These are phyloP conservation scores for Rhizoctonia solani DNA, from an alignment of 1,284 basidiomycete species.

Conservation along the genomic window DNA sequence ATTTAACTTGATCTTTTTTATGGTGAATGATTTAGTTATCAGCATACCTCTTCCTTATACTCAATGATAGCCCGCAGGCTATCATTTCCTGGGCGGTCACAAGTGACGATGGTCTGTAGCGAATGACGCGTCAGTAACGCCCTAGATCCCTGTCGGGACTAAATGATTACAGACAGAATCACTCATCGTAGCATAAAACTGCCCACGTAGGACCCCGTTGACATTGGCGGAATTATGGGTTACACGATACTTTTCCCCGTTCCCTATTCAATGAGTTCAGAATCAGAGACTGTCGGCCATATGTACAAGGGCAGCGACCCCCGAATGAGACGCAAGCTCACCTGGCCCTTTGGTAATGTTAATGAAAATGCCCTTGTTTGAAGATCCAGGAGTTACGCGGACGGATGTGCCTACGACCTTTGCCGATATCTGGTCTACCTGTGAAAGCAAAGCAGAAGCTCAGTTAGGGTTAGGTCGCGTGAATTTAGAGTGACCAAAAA, in stretches of 20 bases:
- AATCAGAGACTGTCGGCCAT: not conserved
- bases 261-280: not conserved
- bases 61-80: constrained; percentile 81
- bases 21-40: not conserved
- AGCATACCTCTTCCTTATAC: constrained; percentile 92
- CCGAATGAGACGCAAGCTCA: constrained; percentile 42
- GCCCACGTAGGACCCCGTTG: constrained; percentile 88
- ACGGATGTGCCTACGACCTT: constrained; percentile 85
- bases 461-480: not conserved
- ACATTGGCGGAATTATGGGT: constrained; percentile 89
- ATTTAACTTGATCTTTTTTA: constrained; percentile 29
- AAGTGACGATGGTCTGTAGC: constrained; percentile 78
- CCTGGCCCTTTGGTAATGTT: constrained; percentile 74
- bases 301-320: not conserved
- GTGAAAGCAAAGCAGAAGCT: not conserved
- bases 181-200: constrained; percentile 85
- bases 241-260: constrained; percentile 82
- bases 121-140: constrained; percentile 38
- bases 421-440: constrained; percentile 89
- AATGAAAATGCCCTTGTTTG: constrained; percentile 89
- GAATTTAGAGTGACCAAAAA: not conserved
- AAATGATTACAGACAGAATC: constrained; percentile 49
- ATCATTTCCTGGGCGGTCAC: constrained; percentile 64
- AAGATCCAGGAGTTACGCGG: constrained; percentile 78
- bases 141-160: not conserved